A percentile compares a stretch with the other conserved stretches of the same genome.
phyloP scores from a whole-genome alignment of 192 early-diverging fungal species.

The Podila epicladia region DNA sequence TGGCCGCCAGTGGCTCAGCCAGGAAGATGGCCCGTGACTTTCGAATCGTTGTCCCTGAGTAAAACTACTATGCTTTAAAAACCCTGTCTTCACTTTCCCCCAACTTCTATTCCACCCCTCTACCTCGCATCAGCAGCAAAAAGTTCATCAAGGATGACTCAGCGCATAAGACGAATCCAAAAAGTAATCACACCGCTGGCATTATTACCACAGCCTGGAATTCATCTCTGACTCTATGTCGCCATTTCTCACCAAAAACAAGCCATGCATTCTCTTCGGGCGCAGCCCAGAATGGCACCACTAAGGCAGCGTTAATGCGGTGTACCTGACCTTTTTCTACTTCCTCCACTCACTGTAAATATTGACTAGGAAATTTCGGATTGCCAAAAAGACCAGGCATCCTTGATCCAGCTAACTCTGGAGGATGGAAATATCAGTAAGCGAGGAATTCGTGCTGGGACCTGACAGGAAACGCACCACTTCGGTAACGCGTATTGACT shows the following conservation, averaged over 20 bases:
- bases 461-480: neutral
- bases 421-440: constrained; percentile 52
- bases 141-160: constrained; percentile 21
- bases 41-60: neutral
- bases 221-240: neutral
- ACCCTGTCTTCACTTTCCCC: no score
- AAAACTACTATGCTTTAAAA: neutral
- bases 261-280: no score
- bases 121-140: neutral
- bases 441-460: neutral
- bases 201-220: neutral
- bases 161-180: constrained; percentile 41
- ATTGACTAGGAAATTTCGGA: constrained; percentile 35
- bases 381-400: constrained; percentile 41
- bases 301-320: no score
- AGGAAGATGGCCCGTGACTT: neutral
- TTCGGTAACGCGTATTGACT: neutral
- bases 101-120: no score
- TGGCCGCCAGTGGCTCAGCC: neutral
- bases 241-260: no score
- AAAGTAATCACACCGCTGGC: constrained; percentile 13
- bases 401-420: constrained; percentile 29
- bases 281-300: no score
- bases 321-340: neutral
- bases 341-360: neutral